phyloP scores from a whole-genome alignment of 176 grass and related monocot species.

The Pontederia paniculata region DNA sequence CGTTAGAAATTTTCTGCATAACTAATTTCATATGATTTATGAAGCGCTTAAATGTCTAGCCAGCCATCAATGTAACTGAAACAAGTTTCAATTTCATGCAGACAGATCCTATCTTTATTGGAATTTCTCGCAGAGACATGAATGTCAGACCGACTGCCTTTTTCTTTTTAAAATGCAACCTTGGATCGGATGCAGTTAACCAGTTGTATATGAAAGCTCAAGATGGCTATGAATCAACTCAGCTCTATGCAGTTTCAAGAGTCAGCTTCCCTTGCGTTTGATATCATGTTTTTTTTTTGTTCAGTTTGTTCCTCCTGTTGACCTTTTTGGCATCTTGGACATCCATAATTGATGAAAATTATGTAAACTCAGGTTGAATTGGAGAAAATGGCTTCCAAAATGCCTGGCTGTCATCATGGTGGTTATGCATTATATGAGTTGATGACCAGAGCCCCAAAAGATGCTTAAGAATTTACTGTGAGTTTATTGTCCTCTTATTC shows the following conservation, averaged over 20 bases:
- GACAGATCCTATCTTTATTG: constrained; percentile 72
- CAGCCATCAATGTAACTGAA: not conserved
- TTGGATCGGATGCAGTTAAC: constrained; percentile 38
- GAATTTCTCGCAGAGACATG: constrained; percentile 60
- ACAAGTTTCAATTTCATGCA: constrained; percentile 21
- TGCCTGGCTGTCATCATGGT: constrained; percentile 81
- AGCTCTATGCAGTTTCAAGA: constrained; percentile 38
- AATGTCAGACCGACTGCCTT: constrained; percentile 88
- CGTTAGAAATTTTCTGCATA: not conserved
- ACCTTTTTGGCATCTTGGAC: constrained; percentile 4
- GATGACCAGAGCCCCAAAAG: constrained; percentile 25
- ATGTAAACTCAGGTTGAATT: constrained; percentile 46
- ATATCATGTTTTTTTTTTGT: not conserved
- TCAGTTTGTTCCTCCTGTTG: not conserved
- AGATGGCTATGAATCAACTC: constrained; percentile 93
- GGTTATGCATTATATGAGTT: constrained; percentile 59
- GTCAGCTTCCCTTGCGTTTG: constrained; percentile 26
- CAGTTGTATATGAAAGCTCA: constrained; percentile 79
- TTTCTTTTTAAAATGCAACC: constrained; percentile 71
- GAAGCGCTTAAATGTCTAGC: not conserved
- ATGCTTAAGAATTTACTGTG: not conserved
- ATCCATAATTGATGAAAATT: not conserved
- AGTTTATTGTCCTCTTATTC: not conserved
- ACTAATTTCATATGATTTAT: too few species aligned
- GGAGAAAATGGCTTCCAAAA: constrained; percentile 29